A percentile compares a stretch with the other conserved stretches of the same genome.
Evolutionary conservation across 2,329 filamentous ascomycete species (phyloP).

Genomic region (Sclerotinia nivalis): DNA sequence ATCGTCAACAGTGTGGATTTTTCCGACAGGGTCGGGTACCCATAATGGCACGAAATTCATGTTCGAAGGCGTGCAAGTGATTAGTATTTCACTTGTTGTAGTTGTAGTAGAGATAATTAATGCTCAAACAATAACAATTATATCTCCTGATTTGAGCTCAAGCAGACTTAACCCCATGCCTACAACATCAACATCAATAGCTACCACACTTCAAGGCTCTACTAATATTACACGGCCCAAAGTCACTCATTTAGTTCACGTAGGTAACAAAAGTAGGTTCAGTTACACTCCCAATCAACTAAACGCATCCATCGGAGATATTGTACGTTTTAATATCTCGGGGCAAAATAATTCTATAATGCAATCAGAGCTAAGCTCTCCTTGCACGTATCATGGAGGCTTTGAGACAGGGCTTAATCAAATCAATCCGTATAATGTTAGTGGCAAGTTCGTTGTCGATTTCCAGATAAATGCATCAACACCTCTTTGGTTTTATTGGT

Average conservation of each 20-base stretch:
- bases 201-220: not conserved
- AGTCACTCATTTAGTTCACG: not conserved
- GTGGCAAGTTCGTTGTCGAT: slow-evolving; percentile 24
- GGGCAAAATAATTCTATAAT: slow-evolving; percentile 71
- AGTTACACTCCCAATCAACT: slow-evolving; percentile 55
- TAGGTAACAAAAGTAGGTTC: not conserved
- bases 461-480: slow-evolving; percentile 28
- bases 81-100: not conserved
- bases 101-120: not conserved
- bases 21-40: not conserved
- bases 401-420: slow-evolving; percentile 67
- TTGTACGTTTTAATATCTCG: slow-evolving; percentile 69
- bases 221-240: not conserved
- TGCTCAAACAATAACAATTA: not conserved
- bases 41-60: not conserved
- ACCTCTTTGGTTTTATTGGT: slow-evolving; percentile 36
- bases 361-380: slow-evolving; percentile 64
- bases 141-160: not conserved
- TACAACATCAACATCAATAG: not conserved
- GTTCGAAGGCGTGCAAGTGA: not conserved
- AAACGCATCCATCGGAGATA: slow-evolving; percentile 62
- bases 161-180: not conserved
- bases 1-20: not conserved
- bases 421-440: slow-evolving; percentile 61
- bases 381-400: slow-evolving; percentile 61